A percentile compares a stretch with the other conserved stretches of the same genome.
phyloP scores from a whole-genome alignment of 805 yeast species.

The Hanseniaspora clermontiae region DNA sequence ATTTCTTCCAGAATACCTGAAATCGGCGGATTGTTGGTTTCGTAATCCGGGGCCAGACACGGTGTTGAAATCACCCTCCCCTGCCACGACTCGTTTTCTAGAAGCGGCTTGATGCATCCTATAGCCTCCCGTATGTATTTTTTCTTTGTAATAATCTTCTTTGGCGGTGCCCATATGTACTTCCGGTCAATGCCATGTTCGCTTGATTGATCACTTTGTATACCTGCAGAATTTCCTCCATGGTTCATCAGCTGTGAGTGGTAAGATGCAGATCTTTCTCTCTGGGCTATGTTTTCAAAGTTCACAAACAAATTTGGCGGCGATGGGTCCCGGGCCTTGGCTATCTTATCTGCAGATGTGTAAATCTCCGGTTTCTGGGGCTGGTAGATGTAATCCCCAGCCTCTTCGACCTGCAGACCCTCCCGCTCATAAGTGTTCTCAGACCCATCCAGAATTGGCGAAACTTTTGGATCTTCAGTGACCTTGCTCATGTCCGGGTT shows the following conservation, averaged over 20 bases:
- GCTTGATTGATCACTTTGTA: not conserved
- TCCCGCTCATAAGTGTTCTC: constrained; percentile 15
- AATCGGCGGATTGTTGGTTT: constrained; percentile 21
- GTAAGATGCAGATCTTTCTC: constrained; percentile 7
- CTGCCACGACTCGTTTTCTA: constrained; percentile 42
- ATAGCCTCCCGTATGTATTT: constrained; percentile 40
- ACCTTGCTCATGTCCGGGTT: constrained; percentile 14
- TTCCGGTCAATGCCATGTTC: not conserved
- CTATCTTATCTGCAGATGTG: not conserved
- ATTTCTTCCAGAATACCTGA: constrained; percentile 16
- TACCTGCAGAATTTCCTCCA: not conserved
- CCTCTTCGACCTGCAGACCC: constrained; percentile 21
- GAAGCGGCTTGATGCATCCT: constrained; percentile 44
- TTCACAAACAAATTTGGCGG: not conserved
- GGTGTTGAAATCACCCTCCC: constrained; percentile 34
- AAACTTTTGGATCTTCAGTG: constrained; percentile 1
- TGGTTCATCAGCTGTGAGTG: constrained; percentile 5
- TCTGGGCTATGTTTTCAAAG: not conserved
- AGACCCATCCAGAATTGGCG: constrained; percentile 10
- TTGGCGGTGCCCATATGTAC: constrained; percentile 36
- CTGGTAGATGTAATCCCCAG: constrained; percentile 11
- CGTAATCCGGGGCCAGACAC: constrained; percentile 18
- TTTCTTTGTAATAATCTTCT: constrained; percentile 28
- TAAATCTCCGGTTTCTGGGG: not conserved
- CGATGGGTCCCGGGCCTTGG: not conserved